Base-by-base conservation (phyloP, 2,329 filamentous ascomycete species). In the Sclerotinia minor region DNA sequence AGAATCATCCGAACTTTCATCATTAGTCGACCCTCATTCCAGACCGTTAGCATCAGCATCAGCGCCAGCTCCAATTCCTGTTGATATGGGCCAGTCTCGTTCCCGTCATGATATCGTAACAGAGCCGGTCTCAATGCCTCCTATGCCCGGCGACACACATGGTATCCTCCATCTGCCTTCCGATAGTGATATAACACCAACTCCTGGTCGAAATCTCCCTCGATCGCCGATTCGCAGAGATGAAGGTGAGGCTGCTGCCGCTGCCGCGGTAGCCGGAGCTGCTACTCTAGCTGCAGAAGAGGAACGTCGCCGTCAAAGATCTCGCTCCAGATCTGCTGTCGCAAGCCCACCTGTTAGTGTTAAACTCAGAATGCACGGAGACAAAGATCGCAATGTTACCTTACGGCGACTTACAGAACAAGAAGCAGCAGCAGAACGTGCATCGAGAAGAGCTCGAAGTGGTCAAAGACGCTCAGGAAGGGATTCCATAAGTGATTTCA, bases 381-480 rank as follows among this genome's bases (percentile, higher is more conserved):
- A 89, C 72, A 82, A 81, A 44, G 83, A 87, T 68, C 80, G 84
- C 70, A 87, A 87, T 70, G 83, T 89, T 67, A 89, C 87, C 19
- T 78, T 89, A 53, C 83, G 87, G 49, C 81, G 85, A 47, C 78
- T 89, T 32, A 88, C 87, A 0, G 86, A 88, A 35, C 83, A 87
- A 70, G 87, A 89, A 75, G 81, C 84, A 3, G 79, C 80, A 45
- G 80, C 80, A 41, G 79, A 77, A 54, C 68, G 75, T 66, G 75
- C 74, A 58, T 69, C 73, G 11, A 68, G 72, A 47, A 57, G 64
- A 29, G 67, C 76, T 8, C 76, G 79, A 17, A 45, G 64, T 52
- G 67, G 76, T 5, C 76, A 79, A 17, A 80, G 80, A 55, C 76
- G 79, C 60, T 75, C 79, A 49, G 79, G 85, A 63, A 80, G 78